These are phyloP conservation scores for Euphorbia pulcherrima DNA, from an alignment of 345 rosid genomes.

Conservation along the genomic window DNA sequence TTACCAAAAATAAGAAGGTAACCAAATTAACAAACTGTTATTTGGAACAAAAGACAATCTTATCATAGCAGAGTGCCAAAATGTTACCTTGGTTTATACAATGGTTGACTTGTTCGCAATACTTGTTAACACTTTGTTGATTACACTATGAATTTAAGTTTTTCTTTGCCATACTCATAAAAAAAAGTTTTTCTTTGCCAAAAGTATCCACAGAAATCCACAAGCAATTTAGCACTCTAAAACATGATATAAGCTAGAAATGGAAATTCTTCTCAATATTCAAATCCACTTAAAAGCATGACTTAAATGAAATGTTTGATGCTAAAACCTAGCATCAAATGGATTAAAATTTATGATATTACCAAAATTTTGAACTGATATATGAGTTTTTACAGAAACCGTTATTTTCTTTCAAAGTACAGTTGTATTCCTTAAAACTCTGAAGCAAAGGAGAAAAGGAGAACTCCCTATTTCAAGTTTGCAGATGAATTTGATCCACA, in stretches of 20 bases:
- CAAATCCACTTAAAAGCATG: not conserved
- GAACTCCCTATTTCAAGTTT: not conserved
- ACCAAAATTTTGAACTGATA: not conserved
- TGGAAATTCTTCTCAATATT: not conserved
- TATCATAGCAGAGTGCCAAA: not conserved
- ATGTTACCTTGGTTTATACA: not conserved
- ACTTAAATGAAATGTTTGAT: not conserved
- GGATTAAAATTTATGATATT: not conserved
- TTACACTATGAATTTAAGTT: not conserved
- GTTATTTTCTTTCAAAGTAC: not conserved
- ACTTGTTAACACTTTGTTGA: not conserved
- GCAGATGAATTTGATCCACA: not conserved
- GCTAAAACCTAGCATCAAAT: not conserved
- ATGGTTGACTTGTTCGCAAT: not conserved
- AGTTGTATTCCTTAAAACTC: not conserved
- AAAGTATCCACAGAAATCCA: not conserved
- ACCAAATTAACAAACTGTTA: not conserved
- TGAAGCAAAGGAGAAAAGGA: not conserved
- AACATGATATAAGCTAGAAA: not conserved
- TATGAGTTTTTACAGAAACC: not conserved
- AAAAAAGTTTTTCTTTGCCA: not conserved
- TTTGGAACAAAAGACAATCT: not conserved
- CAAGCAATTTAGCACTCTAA: not conserved
- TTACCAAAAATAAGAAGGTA: not conserved
- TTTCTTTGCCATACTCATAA: not conserved